A percentile compares a stretch with the other conserved stretches of the same genome.
These are phyloP conservation scores for Boletus rex-veris DNA, from an alignment of 768 basidiomycete species.

Conservation along the genomic window DNA sequence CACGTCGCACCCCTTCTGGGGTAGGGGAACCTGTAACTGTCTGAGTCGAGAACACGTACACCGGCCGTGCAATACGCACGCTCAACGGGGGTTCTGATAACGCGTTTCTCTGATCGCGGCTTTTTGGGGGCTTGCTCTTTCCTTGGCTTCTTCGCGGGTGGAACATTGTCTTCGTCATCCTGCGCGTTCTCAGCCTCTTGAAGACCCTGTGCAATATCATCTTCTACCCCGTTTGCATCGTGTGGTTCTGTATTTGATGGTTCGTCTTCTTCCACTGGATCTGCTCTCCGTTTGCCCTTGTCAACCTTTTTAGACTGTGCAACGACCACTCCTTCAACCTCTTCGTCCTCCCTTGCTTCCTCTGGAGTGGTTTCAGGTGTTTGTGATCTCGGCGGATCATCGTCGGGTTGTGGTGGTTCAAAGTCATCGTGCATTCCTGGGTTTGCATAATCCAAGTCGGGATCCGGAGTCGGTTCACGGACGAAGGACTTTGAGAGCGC, in stretches of 20 bases:
- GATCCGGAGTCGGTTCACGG: constrained; percentile 21
- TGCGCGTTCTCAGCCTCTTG: constrained; percentile 52
- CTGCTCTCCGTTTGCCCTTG: constrained; percentile 42
- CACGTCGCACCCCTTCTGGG: constrained; percentile 60
- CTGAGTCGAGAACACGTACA: constrained; percentile 5
- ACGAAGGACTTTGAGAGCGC: constrained; percentile 29
- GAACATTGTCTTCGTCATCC: constrained; percentile 39
- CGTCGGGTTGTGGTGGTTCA: constrained; percentile 19
- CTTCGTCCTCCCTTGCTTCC: constrained; percentile 30
- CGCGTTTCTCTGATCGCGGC: constrained; percentile 23
- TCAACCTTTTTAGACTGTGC: constrained; percentile 24
- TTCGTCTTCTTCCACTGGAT: constrained; percentile 14
- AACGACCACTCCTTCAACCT: constrained; percentile 31
- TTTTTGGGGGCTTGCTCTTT: constrained; percentile 27
- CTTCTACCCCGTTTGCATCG: constrained; percentile 33
- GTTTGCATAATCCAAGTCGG: constrained; percentile 23
- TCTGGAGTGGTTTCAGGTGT: constrained; percentile 50
- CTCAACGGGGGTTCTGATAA: constrained; percentile 16
- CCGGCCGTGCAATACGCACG: constrained; percentile 15
- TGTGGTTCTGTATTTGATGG: constrained; percentile 6
- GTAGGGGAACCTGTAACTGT: constrained; percentile 20
- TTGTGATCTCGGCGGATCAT: constrained; percentile 36
- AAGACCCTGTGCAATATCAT: constrained; percentile 41
- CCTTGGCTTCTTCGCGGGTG: constrained; percentile 27
- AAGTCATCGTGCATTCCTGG: constrained; percentile 27